Base-by-base conservation (phyloP, 257 asterid genomes). In the Petunia secreta region DNA sequence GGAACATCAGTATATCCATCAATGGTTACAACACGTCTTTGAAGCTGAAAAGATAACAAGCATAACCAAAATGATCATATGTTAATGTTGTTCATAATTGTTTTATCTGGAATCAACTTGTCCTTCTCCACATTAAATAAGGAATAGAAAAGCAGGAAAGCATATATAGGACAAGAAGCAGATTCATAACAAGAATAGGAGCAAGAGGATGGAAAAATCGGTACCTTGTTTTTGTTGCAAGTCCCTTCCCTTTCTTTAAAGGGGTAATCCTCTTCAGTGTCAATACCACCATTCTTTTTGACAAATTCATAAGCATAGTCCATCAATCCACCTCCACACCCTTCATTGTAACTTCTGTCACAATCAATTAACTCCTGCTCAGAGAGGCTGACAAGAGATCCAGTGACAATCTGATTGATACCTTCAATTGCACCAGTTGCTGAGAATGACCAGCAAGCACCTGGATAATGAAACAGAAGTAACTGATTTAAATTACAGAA, bases 371-470 rank as follows among this genome's bases (percentile, higher is more conserved):
- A 88, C 85, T 96, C 99, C 84, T 96, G 99, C 81, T 96, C 99
- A 2, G 99, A 96, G 43, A 96, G 88, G 83, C 99, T 96, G 34
- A 90, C 74, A 25, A 96, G 97, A 37, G 97, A 90, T 82, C 97
- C 97, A 15, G 94, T 87, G 66, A 84, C 86, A 5, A 96, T 94
- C 92, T 96, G 78, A 63, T 94, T 96, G 65, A 96, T 88, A 82
- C 99, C 99, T 84, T 96, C 99, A 1, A 94, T 84, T 53, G 99
- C 99, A 4, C 99, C 99, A 0, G 99, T 96, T 13, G 99, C 96
- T 8, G 99, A 92, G 87, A 96, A 96, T 67, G 99, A 89, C 99
- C 99, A 96, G 75, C 99, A 96, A 7, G 98, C 98, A 71, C 98
- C 98, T 96, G 75, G 83, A 87, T 65, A 57, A 41, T 60, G 80